Evolutionary conservation across 2,329 filamentous ascomycete species (phyloP), one percentile per base, ranked within the genome.

Genomic region (Colletotrichum salicis): DNA sequence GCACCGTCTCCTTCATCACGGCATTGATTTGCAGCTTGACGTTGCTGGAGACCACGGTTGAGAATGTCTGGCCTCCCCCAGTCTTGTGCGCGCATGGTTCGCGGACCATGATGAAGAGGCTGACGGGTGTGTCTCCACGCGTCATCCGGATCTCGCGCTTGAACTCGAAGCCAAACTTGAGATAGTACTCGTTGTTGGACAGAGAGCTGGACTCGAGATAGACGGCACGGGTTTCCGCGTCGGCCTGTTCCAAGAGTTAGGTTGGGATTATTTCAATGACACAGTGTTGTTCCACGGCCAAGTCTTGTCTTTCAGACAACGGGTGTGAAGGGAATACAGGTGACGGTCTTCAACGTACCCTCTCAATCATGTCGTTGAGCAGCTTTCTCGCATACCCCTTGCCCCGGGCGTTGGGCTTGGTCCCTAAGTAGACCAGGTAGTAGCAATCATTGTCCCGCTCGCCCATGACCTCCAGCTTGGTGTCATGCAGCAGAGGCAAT

Each of bases 351-450:
- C 13, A 51, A 83, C 84, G 73, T 81, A 91, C 91, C 84, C 86
- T 86, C 56, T 81, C 83, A 64, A 91, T 90, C 82, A 94, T 91
- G 78, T 93, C 86, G 79, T 91, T 86, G 74, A 96, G 89, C 73
- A 95, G 86, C 82, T 90, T 91, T 75, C 87, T 87, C 19, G 90
- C 93, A 80, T 94, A 94, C 12, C 94, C 94, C 76, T 91, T 91
- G 59, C 93, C 90, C 72, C 92, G 89, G 5, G 91, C 90, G 73
- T 85, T 86, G 41, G 92, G 90, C 80, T 91, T 92, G 62, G 93
- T 95, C 73, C 94, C 94, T 73, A 97, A 86, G 81, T 96, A 96
- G 59, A 95, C 93, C 66, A 97, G 90, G 80, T 96, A 96, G 87
- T 93, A 96, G 78, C 89, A 91, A 72, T 92, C 86, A 75, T 85